A percentile compares a stretch with the other conserved stretches of the same genome.
Evolutionary conservation across 2,329 filamentous ascomycete species (phyloP).

Genomic region (Fusarium xylarioides): DNA sequence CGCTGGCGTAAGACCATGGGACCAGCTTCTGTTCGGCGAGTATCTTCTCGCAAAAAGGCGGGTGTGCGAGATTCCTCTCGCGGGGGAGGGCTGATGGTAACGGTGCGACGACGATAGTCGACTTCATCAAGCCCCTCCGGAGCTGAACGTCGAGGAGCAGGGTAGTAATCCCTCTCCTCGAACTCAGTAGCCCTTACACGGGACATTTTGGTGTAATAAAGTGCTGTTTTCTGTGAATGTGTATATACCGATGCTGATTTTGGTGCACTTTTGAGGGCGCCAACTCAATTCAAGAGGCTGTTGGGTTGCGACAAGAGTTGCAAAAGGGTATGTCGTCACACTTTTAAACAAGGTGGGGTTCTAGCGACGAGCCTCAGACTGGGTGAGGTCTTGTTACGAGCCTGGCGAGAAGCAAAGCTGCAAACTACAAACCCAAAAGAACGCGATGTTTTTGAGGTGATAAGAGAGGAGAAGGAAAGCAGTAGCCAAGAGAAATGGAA

Average conservation of each 20-base stretch:
- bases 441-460: constrained; percentile 29
- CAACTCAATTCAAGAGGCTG: constrained; percentile 28
- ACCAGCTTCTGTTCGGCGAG: constrained; percentile 58
- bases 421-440: constrained; percentile 11
- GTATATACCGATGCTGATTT: background rate
- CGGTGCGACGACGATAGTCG: constrained; percentile 45
- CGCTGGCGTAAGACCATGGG: constrained; percentile 64
- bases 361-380: constrained; percentile 28
- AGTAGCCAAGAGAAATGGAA: constrained; percentile 26
- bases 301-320: constrained; percentile 13
- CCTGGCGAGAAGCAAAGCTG: constrained; percentile 5
- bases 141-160: constrained; percentile 48
- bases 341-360: constrained; percentile 27
- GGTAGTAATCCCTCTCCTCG: constrained; percentile 58
- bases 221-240: constrained; percentile 1
- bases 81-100: constrained; percentile 54
- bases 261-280: constrained; percentile 10
- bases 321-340: constrained; percentile 28
- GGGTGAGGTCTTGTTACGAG: constrained; percentile 16
- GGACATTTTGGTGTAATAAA: constrained; percentile 38
- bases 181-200: constrained; percentile 50
- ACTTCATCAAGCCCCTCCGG: constrained; percentile 49
- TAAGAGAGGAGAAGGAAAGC: constrained; percentile 1
- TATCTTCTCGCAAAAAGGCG: constrained; percentile 62
- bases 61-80: constrained; percentile 59